Base-by-base conservation (phyloP, 2,329 filamentous ascomycete genomes). In the Colletotrichum sojae region DNA sequence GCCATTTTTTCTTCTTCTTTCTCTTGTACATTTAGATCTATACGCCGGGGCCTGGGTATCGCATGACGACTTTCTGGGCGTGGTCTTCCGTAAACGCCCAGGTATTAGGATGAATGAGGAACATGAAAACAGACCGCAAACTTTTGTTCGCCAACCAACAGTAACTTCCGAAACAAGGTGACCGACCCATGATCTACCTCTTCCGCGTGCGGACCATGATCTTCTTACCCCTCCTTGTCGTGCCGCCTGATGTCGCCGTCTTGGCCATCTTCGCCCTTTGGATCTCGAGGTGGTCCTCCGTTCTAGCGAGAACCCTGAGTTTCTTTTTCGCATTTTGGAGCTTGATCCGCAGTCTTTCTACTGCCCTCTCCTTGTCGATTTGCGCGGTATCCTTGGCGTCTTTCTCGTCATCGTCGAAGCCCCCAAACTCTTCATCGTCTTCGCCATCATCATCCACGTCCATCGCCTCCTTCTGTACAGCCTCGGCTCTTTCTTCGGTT, bases 201-300 rank as follows among this genome's bases (percentile, higher is more conserved):
- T 91, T 91, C 71, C 89, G 84, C 77, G 88, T 84, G 71, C 87
- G 85, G 63, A 90, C 84, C 82, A 89, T 90, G 71, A 90, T 85
- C 80, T 89, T 90, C 78, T 86, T 86, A 25, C 89, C 89, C 46
- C 83, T 82, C 76, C 88, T 89, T 31, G 86, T 90, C n/a, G 83
- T 75, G 15, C 88, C 88, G 45, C 87, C 88, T 6, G 86, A 84
- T 2, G 89, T 91, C 9, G 86, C 82, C 72, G 88, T 90, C 82
- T 91, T 91, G 43, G 88, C 88, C 89, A 91, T 91, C 76, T 86
- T 88, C 18, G 88, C 86, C 68, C 86, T 83, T 77, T 91, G 88
- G 63, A 89, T 69, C 70, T 89, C 88, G 27, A 91, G 81, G 73
- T 85, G 81, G 46, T 83, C 79, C 78, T 91, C 89, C 25, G 88